A percentile compares a stretch with the other conserved stretches of the same genome.
These are phyloP conservation scores for Aspergillus hancockii DNA, from an alignment of 495 filamentous ascomycete genomes.

Conservation along the genomic window DNA sequence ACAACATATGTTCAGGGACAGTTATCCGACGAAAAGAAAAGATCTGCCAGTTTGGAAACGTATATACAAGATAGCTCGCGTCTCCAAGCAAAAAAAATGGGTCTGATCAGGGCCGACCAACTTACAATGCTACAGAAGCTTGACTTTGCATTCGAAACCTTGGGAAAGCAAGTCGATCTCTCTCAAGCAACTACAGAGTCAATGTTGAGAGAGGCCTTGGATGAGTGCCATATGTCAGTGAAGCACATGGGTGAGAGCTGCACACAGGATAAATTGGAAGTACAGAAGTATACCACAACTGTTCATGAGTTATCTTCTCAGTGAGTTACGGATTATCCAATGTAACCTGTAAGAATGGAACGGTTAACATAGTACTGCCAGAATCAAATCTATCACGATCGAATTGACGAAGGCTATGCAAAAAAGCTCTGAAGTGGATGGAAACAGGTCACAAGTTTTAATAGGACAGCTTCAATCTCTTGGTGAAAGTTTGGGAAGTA, in stretches of 20 bases:
- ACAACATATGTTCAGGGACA: slow-evolving; percentile 16
- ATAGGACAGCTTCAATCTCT: slow-evolving; percentile 25
- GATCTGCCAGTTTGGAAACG: slow-evolving; percentile 28
- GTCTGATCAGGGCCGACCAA: slow-evolving; percentile 30
- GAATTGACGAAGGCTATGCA: slow-evolving; percentile 21
- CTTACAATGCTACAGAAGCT: slow-evolving; percentile 25
- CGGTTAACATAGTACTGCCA: slow-evolving; percentile 6
- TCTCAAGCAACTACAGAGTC: slow-evolving; percentile 19
- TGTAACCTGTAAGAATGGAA: not conserved
- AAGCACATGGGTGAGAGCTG: slow-evolving; percentile 21
- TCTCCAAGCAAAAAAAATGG: slow-evolving; percentile 27
- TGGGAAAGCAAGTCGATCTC: slow-evolving; percentile 12
- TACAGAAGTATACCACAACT: slow-evolving; percentile 21
- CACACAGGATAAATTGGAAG: slow-evolving; percentile 20
- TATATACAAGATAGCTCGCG: slow-evolving; percentile 36
- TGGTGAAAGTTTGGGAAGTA: slow-evolving; percentile 19
- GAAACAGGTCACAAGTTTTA: slow-evolving; percentile 13
- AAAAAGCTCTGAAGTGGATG: slow-evolving; percentile 19
- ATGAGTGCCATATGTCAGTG: slow-evolving; percentile 21
- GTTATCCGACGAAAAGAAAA: slow-evolving; percentile 32
- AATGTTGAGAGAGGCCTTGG: slow-evolving; percentile 15
- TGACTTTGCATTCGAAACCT: slow-evolving; percentile 14
- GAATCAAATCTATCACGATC: slow-evolving; percentile 22
- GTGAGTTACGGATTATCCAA: slow-evolving; percentile 20
- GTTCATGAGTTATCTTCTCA: slow-evolving; percentile 20